These are phyloP conservation scores for Violaceomyces palustris DNA, from an alignment of 1,284 basidiomycete genomes.

Conservation along the genomic window DNA sequence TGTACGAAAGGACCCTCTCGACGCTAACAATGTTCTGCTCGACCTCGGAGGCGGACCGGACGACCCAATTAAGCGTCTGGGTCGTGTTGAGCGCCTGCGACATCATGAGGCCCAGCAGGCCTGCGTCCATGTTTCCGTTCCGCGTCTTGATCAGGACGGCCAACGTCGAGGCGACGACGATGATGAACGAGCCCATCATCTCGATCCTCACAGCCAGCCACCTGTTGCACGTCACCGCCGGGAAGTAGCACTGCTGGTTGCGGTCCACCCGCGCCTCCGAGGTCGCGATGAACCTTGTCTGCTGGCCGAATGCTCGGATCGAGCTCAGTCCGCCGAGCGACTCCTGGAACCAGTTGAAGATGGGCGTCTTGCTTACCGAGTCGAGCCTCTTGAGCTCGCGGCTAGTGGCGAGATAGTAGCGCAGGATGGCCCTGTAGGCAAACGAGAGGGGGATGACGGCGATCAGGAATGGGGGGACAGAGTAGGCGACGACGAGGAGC, in stretches of 20 bases:
- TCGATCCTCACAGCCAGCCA: conserved; percentile 66
- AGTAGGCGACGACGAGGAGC: conserved; percentile 65
- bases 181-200: conserved; percentile 75
- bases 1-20: conserved; percentile 61
- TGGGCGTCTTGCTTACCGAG: conserved; percentile 80
- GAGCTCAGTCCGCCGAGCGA: conserved; percentile 76
- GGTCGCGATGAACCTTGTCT: conserved; percentile 65
- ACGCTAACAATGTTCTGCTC: conserved; percentile 86
- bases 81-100: conserved; percentile 64
- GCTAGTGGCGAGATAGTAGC: conserved; percentile 81
- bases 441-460: conserved; percentile 46
- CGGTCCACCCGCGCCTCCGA: conserved; percentile 75
- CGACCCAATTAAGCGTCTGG: conserved; percentile 65
- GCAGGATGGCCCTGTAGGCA: conserved; percentile 43
- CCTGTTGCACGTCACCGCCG: conserved; percentile 64
- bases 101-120: conserved; percentile 83
- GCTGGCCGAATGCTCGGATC: conserved; percentile 62
- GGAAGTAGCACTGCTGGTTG: conserved; percentile 73
- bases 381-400: conserved; percentile 88
- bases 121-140: conserved; percentile 68
- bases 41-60: conserved; percentile 80
- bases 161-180: conserved; percentile 67
- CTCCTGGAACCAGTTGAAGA: conserved; percentile 72
- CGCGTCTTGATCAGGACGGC: conserved; percentile 61
- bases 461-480: conserved; percentile 68